phyloP scores from a whole-genome alignment of 805 yeast genomes.

The Isabelozyma gotoi region DNA sequence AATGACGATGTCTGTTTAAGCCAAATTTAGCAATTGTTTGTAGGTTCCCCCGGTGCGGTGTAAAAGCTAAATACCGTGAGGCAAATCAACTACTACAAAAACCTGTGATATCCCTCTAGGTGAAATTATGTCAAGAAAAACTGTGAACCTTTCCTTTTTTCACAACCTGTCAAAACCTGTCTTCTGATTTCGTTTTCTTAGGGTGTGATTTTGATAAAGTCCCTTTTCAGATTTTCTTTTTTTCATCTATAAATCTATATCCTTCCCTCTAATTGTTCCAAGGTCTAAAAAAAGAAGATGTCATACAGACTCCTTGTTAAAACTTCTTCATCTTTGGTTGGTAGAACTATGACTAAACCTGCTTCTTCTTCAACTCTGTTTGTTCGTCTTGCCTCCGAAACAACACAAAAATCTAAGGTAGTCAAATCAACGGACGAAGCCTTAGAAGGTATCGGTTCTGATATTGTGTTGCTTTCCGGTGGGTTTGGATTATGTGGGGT shows the following conservation, averaged over 20 bases:
- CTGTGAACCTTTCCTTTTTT: background rate
- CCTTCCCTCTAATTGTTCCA: too few species aligned
- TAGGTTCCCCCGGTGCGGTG: background rate
- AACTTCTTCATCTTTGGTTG: background rate
- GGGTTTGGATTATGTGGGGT: constrained; percentile 52
- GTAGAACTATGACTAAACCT: background rate
- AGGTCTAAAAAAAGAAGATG: too few species aligned
- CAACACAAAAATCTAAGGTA: constrained; percentile 13
- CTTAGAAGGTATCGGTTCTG: constrained; percentile 23
- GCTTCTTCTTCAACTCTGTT: background rate
- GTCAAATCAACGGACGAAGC: constrained; percentile 27
- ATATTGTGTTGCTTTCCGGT: constrained; percentile 41
- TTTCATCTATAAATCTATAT: too few species aligned
- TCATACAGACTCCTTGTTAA: background rate
- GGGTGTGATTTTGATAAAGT: background rate
- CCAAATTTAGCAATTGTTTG: too few species aligned
- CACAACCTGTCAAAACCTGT: background rate
- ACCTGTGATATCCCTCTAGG: background rate
- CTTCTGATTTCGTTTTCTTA: background rate
- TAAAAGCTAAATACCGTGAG: background rate
- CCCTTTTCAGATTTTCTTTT: background rate
- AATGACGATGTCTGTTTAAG: too few species aligned
- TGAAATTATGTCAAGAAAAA: background rate
- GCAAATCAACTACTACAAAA: background rate
- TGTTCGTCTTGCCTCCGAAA: background rate